Evolutionary conservation across 1,284 basidiomycete species (phyloP).

Genomic region (Pyrrhoderma lamaoense): DNA sequence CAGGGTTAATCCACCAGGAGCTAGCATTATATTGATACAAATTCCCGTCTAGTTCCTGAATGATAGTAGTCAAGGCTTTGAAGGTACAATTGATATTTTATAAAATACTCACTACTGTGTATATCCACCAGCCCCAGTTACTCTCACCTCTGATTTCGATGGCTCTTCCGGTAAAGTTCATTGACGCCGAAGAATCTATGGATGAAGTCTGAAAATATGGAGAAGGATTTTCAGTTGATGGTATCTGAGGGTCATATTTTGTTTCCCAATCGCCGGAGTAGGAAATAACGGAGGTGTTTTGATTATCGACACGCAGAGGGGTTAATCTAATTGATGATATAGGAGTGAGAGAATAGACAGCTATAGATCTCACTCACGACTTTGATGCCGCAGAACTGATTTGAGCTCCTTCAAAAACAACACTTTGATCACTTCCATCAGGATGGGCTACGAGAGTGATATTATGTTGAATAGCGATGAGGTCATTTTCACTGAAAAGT

Average conservation of each 20-base stretch:
- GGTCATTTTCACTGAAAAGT: not conserved
- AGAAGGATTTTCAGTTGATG: not conserved
- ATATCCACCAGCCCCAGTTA: constrained; percentile 11
- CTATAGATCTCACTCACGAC: constrained; percentile 4
- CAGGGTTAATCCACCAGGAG: constrained; percentile 28
- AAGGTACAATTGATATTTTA: not conserved
- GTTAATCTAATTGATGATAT: no score
- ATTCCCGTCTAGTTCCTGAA: constrained; percentile 24
- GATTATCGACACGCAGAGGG: constrained; percentile 1
- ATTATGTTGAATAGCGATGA: not conserved
- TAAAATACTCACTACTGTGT: constrained; percentile 8
- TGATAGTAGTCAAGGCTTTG: not conserved
- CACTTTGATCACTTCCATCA: not conserved
- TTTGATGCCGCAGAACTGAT: not conserved
- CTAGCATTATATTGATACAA: constrained; percentile 25
- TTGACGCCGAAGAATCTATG: not conserved
- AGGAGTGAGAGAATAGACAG: no score
- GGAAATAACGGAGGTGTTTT: constrained; percentile 2
- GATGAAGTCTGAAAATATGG: constrained; percentile 1
- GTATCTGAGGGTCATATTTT: not conserved
- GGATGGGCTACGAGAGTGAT: constrained; percentile 1
- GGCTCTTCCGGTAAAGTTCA: constrained; percentile 11
- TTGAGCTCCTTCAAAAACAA: not conserved
- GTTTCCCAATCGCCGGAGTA: constrained; percentile 5
- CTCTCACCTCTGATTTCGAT: constrained; percentile 6